Evolutionary conservation across 2,329 filamentous ascomycete species (phyloP), one percentile per base, ranked within the genome.

Genomic region (Cadophora luteo-olivacea): DNA sequence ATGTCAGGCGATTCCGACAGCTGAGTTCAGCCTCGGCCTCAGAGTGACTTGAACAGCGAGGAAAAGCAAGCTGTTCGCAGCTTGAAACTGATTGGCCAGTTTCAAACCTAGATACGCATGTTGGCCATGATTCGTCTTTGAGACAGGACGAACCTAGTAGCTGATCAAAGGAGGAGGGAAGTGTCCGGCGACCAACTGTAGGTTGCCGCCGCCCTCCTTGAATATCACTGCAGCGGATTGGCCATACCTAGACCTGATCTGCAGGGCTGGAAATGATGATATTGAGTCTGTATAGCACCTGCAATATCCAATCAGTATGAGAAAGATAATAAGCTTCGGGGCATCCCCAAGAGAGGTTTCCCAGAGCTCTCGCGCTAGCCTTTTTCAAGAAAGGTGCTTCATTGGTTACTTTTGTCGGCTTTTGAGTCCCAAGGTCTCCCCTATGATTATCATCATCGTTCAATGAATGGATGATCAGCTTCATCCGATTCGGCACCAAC

Each of bases 131-230:
- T 58, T 38, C 55, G 33, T 45, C 36, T 25, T 14, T 14, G 11
- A 16, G 33, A 45, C 12, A n/a, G 33, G n/a, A 24, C 11, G 25
- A 60, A 29, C 25, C 22, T 33, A 25, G 36, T 41, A 22, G 57
- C 57, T 45, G 60, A n/a, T 16, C 33, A 9, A 5, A 11, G n/a
- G 19, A 24, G 24, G 29, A 25, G 60, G 45, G 60, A 49, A 33
- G 60, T 25, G 11, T 49, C 41, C 45, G 41, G 57, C 36, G 22
- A 29, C 57, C 58, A 62, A 14, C 55, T 61, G 65, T 51, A 67
- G 65, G 57, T 25, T 63, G 49, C 61, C 61, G 54, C 66, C 52
- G 61, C 54, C 12, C 61, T 68, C 60, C 64, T 29, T 64, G 48
- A 55, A 16, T n/a, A 38, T 36, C 22, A 25, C 25, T 14, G 9